Evolutionary conservation across 495 filamentous ascomycete species (phyloP).

Genomic region (Xeromyces bisporus): DNA sequence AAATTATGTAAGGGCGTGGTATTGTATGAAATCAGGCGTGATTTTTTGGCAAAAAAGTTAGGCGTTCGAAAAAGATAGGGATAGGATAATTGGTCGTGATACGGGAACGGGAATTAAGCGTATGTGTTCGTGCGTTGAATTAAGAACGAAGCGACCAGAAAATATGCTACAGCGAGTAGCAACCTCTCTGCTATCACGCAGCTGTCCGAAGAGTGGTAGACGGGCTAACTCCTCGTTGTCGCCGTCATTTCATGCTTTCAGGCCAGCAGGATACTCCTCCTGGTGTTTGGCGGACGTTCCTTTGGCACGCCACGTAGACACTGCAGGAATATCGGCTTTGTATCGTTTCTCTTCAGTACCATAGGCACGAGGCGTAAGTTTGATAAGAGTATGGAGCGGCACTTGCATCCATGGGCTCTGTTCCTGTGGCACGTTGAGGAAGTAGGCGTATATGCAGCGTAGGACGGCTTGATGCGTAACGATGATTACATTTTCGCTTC

Average conservation of each 20-base stretch:
- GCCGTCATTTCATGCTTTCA: conserved; percentile 5
- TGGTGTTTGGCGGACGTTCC: conserved; percentile 70
- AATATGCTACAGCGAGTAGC: no score
- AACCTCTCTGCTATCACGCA: no score
- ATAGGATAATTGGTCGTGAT: no score
- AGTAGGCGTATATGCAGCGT: conserved; percentile 94
- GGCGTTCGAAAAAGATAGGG: no score
- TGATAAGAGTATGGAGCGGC: conserved; percentile 88
- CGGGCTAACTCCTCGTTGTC: conserved; percentile 2
- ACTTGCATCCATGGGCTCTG: conserved; percentile 94
- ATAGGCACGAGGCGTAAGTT: conserved; percentile 89
- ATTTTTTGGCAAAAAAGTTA: no score
- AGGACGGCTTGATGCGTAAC: conserved; percentile 95
- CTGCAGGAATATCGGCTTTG: conserved; percentile 79
- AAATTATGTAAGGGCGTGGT: no score
- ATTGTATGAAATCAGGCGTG: no score
- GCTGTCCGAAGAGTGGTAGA: no score
- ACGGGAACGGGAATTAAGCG: no score
- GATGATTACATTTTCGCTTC: conserved; percentile 91
- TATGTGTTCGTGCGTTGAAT: no score
- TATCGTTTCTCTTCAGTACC: conserved; percentile 74
- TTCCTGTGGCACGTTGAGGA: conserved; percentile 90
- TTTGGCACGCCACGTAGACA: conserved; percentile 87
- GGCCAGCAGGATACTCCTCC: conserved; percentile 22
- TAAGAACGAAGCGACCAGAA: background rate